phyloP scores from a whole-genome alignment of 2,329 filamentous ascomycete species.

The Fusarium tuaranense region DNA sequence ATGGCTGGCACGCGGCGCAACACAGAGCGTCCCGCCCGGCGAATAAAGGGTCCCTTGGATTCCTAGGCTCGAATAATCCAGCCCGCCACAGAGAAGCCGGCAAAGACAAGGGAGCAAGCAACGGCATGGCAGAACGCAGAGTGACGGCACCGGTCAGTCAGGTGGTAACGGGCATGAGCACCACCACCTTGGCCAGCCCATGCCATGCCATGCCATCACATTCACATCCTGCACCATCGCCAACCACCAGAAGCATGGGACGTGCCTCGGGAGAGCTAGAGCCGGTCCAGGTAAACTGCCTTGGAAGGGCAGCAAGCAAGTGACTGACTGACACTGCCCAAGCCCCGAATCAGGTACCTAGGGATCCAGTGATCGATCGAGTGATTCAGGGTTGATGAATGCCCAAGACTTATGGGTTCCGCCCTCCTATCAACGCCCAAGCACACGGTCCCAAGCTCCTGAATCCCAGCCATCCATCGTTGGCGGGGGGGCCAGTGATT shows the following conservation, averaged over 20 bases:
- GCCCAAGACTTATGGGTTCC: slow-evolving; percentile 37
- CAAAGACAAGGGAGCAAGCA: slow-evolving; percentile 8
- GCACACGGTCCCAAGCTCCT: slow-evolving; percentile 28
- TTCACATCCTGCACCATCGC: slow-evolving; percentile 23
- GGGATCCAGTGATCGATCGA: slow-evolving; percentile 39
- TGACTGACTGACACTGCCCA: slow-evolving; percentile 26
- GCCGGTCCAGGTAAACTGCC: slow-evolving; percentile 8
- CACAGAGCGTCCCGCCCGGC: slow-evolving; percentile 39
- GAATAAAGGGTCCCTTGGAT: slow-evolving; percentile 34
- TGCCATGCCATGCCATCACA: slow-evolving; percentile 36
- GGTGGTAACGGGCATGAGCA: slow-evolving; percentile 35
- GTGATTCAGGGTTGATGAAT: slow-evolving; percentile 39
- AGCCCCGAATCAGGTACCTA: slow-evolving; percentile 34
- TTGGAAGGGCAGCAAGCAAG: slow-evolving; percentile 15
- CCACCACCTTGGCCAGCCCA: slow-evolving; percentile 31
- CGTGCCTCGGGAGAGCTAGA: slow-evolving; percentile 4
- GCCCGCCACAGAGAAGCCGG: slow-evolving; percentile 16
- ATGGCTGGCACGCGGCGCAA: slow-evolving; percentile 40
- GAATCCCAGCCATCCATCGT: slow-evolving; percentile 6
- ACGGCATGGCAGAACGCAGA: slow-evolving; percentile 19
- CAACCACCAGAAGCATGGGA: slow-evolving; percentile 26
- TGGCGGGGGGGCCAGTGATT: slow-evolving; percentile 16
- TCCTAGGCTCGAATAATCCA: slow-evolving; percentile 21
- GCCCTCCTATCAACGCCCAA: slow-evolving; percentile 38
- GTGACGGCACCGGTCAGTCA: slow-evolving; percentile 34